Evolutionary conservation across 2,329 filamentous ascomycete species (phyloP), one percentile per base, ranked within the genome.

Genomic region (Chaetomium sp.): DNA sequence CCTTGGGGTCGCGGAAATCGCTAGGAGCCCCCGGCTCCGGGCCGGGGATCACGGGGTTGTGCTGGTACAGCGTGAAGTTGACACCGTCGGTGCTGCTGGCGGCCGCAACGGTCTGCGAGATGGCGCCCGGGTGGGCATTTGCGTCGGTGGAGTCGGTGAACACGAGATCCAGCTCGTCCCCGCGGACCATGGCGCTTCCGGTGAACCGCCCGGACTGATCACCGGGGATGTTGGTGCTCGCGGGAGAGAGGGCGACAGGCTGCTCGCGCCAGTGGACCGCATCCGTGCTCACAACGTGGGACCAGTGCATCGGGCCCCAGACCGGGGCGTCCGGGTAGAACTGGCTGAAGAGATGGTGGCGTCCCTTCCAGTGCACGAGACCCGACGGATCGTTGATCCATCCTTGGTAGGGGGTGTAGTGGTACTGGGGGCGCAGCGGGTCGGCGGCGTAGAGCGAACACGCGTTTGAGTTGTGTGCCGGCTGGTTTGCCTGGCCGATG

Each of bases 351-450:
- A 65, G 63, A 47, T 67, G 65, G 53, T 67, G 64, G 11, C 58
- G 47, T n/a, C 63, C 63, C 12, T 62, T 60, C 51, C 59, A 67
- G 52, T 65, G 57, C 9, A 46, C 47, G 8, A 67, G 57, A 4
- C 65, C 65, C 12, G 62, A 53, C 4, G 65, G 65, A 48, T 67
- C 65, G 54, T 67, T 67, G 59, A 67, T 67, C 65, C 64, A 67
- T 33, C 65, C 65, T 41, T 65, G 63, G 41, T 64, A 66, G 12
- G 58, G 62, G 6, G 65, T 65, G 57, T 66, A 67, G 56, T 67
- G 65, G 43, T 58, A 67, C 44, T 66, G 65, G 6, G 65, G 60
- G 36, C 59, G 61, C 11, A 64, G 53, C 7, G 66, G 61, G 49
- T 69, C 67, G 5, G 48, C 34, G 33, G 61, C 66, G 45, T 64